Evolutionary conservation across 495 filamentous ascomycete species (phyloP).

Genomic region (Talaromyces stipitatus): DNA sequence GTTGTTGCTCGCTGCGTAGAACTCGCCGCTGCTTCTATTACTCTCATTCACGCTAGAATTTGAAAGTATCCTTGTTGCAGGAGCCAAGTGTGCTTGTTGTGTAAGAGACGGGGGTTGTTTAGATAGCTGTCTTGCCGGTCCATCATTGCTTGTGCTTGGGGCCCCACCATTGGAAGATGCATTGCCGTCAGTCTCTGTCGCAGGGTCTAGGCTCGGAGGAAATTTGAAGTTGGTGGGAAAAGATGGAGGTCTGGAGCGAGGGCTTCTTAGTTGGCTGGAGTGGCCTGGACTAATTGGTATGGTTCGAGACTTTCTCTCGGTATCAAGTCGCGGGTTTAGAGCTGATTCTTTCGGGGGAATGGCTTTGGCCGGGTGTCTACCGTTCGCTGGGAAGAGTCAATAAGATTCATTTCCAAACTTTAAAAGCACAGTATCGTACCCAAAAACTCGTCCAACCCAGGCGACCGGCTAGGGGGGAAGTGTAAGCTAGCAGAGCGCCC

Average conservation of each 20-base stretch:
- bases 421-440: too few relatives aligned
- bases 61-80: conserved; percentile 65
- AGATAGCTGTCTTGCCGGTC: conserved; percentile 7
- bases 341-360: conserved; percentile 1
- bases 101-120: conserved; percentile 14
- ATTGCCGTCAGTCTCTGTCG: conserved; percentile 17
- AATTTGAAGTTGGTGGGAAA: conserved; percentile 62
- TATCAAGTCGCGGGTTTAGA: conserved; percentile 19
- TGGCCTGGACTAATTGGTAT: conserved; percentile 19
- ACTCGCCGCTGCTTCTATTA: conserved; percentile 84
- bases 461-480: conserved; percentile 52
- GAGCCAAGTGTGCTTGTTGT: conserved; percentile 44
- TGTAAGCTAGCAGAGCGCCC: conserved; percentile 79
- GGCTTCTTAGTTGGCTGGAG: conserved; percentile 22
- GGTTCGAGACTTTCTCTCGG: conserved; percentile 15
- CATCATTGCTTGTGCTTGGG: conserved; percentile 18
- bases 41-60: conserved; percentile 54
- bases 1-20: conserved; percentile 88
- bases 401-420: background rate
- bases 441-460: conserved; percentile 33
- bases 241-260: conserved; percentile 29
- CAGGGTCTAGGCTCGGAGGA: conserved; percentile 41
- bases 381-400: background rate
- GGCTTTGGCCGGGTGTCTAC: background rate
- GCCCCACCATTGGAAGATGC: conserved; percentile 11